Evolutionary conservation across 257 asterid genomes (phyloP).

Genomic region (Parsonsia alboflavescens): DNA sequence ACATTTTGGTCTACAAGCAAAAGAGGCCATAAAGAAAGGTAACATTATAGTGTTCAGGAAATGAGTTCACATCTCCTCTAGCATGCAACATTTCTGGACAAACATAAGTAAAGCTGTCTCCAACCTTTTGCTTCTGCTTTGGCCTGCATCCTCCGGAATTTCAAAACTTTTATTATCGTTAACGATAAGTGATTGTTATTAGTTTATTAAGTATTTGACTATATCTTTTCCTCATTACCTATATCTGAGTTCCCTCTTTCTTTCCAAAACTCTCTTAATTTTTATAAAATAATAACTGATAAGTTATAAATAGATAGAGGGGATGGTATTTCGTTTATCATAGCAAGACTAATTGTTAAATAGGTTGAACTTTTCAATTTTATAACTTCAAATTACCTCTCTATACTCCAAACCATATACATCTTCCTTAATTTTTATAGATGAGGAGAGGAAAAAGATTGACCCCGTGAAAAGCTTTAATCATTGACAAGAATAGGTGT

Average conservation of each 20-base stretch:
- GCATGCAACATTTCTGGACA: conserved; percentile 1
- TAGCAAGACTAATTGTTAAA: too few species aligned
- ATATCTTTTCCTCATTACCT: too few species aligned
- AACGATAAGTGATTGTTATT: too few species aligned
- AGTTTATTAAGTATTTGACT: too few species aligned
- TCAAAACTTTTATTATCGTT: too few species aligned
- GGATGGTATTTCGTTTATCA: too few species aligned
- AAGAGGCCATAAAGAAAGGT: conserved; percentile 9
- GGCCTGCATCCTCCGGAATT: neutral
- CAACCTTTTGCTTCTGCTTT: neutral
- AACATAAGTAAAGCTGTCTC: neutral
- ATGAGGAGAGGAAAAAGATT: conserved; percentile 3
- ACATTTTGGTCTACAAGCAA: conserved; percentile 3
- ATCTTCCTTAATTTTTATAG: neutral
- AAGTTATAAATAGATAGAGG: too few species aligned
- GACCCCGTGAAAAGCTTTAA: conserved; percentile 26
- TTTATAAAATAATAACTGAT: too few species aligned
- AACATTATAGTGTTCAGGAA: conserved; percentile 8
- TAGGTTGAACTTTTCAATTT: too few species aligned
- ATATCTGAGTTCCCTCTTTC: too few species aligned
- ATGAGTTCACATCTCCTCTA: neutral
- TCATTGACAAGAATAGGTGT: conserved; percentile 20
- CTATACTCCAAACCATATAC: neutral
- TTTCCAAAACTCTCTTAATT: too few species aligned
- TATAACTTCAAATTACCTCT: too few species aligned